These are phyloP conservation scores for Phytophthora citrophthora DNA, from an alignment of 352 stramenopile species.

Conservation along the genomic window DNA sequence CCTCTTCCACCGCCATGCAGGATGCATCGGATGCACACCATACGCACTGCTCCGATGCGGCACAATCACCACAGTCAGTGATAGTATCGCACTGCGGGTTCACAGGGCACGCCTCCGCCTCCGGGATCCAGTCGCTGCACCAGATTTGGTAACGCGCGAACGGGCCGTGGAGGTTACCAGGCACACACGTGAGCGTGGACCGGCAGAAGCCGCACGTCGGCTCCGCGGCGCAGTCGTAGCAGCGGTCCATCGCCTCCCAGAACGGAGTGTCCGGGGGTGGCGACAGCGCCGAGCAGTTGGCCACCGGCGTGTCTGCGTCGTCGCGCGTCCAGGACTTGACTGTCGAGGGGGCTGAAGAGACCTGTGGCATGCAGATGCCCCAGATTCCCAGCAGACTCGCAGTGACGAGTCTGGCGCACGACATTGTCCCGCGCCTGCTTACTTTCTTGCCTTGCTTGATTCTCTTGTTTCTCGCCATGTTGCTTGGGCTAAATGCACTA, in stretches of 20 bases:
- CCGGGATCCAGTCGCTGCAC: conserved; percentile 72
- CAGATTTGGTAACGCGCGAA: conserved; percentile 38
- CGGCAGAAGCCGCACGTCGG: conserved; percentile 90
- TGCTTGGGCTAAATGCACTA: conserved; percentile 20
- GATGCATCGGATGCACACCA: conserved; percentile 90
- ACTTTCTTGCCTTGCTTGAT: conserved; percentile 18
- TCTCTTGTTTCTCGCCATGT: conserved; percentile 22
- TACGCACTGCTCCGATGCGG: conserved; percentile 68
- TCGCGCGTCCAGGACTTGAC: conserved; percentile 37
- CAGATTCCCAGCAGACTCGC: conserved; percentile 26
- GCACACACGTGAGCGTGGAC: conserved; percentile 89
- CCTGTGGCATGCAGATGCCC: conserved; percentile 15
- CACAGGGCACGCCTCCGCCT: conserved; percentile 67
- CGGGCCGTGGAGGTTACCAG: conserved; percentile 65
- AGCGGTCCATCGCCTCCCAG: conserved; percentile 75
- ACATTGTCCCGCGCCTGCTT: conserved; percentile 14
- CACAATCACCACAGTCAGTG: conserved; percentile 71
- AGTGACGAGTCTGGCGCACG: conserved; percentile 10
- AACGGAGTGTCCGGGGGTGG: conserved; percentile 54
- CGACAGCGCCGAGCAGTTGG: conserved; percentile 65
- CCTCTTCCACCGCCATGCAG: conserved; percentile 89
- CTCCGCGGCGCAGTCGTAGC: conserved; percentile 67
- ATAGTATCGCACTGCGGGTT: conserved; percentile 63
- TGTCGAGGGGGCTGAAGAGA: conserved; percentile 23
- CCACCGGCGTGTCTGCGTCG: conserved; percentile 17